A percentile compares a stretch with the other conserved stretches of the same genome.
phyloP scores from a whole-genome alignment of 495 filamentous ascomycete genomes.

The Viridothelium virens region DNA sequence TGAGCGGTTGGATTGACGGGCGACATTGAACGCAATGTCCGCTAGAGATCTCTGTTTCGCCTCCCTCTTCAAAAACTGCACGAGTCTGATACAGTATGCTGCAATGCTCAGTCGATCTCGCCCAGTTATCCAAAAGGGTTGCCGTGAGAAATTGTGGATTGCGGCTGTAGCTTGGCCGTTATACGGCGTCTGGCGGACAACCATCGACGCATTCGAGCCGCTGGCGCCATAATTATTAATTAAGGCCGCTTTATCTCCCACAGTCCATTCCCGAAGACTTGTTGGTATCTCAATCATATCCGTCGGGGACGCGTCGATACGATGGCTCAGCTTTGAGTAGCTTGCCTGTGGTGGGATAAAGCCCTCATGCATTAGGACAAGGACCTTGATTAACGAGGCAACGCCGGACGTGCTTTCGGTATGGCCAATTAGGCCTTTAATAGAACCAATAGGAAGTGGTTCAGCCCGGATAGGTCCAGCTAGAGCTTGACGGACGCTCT shows the following conservation, averaged over 20 bases:
- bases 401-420: conserved; percentile 30
- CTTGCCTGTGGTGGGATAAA: conserved; percentile 34
- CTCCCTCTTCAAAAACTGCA: background rate
- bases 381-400: conserved; percentile 31
- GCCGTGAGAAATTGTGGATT: background rate
- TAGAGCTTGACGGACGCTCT: conserved; percentile 25
- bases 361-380: conserved; percentile 35
- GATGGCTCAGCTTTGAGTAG: conserved; percentile 26
- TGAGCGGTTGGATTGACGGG: conserved; percentile 24
- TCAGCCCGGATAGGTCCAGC: conserved; percentile 10
- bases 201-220: conserved; percentile 1
- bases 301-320: background rate
- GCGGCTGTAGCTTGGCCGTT: background rate
- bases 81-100: background rate
- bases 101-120: background rate
- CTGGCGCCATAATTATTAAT: conserved; percentile 9
- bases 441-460: conserved; percentile 25
- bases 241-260: background rate
- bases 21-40: conserved; percentile 23
- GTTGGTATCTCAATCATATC: conserved; percentile 3
- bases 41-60: background rate
- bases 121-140: background rate
- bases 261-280: background rate
- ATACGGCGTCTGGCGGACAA: background rate
- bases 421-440: conserved; percentile 34